Evolutionary conservation across 192 early-diverging fungal genomes (phyloP).

Genomic region (Gonapodya prolifera): DNA sequence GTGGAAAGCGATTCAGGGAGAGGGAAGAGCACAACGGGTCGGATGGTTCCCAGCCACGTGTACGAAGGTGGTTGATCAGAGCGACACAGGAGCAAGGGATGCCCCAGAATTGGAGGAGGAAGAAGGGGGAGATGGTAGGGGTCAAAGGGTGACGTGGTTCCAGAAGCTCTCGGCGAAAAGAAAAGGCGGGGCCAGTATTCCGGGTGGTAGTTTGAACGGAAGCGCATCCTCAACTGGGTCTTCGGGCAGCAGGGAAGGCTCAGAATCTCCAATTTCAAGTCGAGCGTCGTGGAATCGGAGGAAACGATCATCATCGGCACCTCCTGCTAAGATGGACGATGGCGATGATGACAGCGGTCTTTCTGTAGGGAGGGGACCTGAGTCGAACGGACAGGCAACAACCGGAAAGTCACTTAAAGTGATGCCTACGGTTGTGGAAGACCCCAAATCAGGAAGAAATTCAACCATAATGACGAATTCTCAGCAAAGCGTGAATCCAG

Average conservation of each 20-base stretch:
- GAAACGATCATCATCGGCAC: not conserved
- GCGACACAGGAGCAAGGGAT: not conserved
- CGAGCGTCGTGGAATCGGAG: not conserved
- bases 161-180: not conserved
- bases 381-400: not conserved
- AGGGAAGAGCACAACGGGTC: not conserved
- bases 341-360: not conserved
- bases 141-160: not conserved
- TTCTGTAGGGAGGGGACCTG: no score
- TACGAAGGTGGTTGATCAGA: not conserved
- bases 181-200: not conserved
- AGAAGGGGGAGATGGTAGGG: not conserved
- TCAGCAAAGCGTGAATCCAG: not conserved
- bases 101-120: not conserved
- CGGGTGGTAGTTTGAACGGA: not conserved
- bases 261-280: not conserved
- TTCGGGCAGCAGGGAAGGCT: not conserved
- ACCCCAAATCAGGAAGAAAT: not conserved
- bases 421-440: not conserved
- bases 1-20: not conserved
- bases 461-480: not conserved
- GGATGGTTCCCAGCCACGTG: not conserved
- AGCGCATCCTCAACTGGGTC: not conserved
- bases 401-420: not conserved
- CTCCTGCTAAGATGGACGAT: not conserved